Evolutionary conservation across 2,329 filamentous ascomycete genomes (phyloP).

Genomic region (Cercospora sp.): DNA sequence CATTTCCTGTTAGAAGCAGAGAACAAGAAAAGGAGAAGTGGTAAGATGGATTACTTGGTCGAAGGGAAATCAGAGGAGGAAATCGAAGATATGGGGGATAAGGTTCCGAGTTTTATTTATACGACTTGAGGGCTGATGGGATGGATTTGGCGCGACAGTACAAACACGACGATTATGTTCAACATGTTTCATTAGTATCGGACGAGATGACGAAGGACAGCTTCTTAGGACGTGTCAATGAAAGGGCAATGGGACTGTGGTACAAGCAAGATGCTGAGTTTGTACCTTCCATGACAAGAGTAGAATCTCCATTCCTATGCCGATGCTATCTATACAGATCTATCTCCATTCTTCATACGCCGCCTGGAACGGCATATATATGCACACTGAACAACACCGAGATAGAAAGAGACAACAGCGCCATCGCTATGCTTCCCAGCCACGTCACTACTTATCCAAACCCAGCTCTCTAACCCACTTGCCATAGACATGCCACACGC

Average conservation of each 20-base stretch:
- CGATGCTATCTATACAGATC: not conserved
- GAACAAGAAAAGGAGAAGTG: conserved; percentile 66
- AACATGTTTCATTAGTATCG: not conserved
- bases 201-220: not conserved
- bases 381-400: not conserved
- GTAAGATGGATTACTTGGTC: conserved; percentile 58
- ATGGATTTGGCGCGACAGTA: not conserved
- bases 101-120: conserved; percentile 16
- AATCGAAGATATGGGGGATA: conserved; percentile 19
- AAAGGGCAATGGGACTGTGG: not conserved
- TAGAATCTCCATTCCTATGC: not conserved
- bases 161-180: not conserved
- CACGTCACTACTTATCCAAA: conserved; percentile 6
- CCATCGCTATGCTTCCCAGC: conserved; percentile 2
- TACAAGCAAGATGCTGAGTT: not conserved
- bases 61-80: conserved; percentile 22
- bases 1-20: conserved; percentile 63
- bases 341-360: not conserved
- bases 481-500: conserved; percentile 20
- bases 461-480: conserved; percentile 9
- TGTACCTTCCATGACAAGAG: not conserved
- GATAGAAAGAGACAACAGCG: not conserved
- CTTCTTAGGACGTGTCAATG: not conserved
- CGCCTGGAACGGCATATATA: not conserved
- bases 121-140: conserved; percentile 5